phyloP scores from a whole-genome alignment of 2,329 filamentous ascomycete genomes.

The Ascochyta rabiei region DNA sequence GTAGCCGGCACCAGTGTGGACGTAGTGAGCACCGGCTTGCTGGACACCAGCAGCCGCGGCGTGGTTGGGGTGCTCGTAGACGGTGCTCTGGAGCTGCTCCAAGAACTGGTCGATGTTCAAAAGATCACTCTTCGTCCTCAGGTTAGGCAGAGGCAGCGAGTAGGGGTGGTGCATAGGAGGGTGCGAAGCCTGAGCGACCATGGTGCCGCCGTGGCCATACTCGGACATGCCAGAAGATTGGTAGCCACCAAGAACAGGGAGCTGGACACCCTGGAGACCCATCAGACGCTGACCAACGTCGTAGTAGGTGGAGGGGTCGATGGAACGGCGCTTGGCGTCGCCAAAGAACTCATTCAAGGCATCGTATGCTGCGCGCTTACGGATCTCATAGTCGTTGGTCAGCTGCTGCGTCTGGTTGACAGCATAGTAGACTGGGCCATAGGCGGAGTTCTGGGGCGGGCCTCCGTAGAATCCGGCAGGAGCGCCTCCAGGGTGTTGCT shows the following conservation, averaged over 20 bases:
- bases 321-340: slow-evolving; percentile 86
- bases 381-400: slow-evolving; percentile 71
- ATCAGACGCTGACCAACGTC: slow-evolving; percentile 89
- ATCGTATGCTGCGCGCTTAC: slow-evolving; percentile 81
- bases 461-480: slow-evolving; percentile 60
- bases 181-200: slow-evolving; percentile 60
- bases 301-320: slow-evolving; percentile 87
- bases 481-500: slow-evolving; percentile 60
- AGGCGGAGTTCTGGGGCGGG: slow-evolving; percentile 61
- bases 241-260: slow-evolving; percentile 50
- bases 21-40: slow-evolving; percentile 72
- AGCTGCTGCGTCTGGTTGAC: slow-evolving; percentile 70
- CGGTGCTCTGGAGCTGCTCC: slow-evolving; percentile 93
- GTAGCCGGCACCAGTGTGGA: slow-evolving; percentile 58
- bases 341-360: slow-evolving; percentile 93
- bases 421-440: slow-evolving; percentile 79
- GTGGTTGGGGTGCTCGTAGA: slow-evolving; percentile 89
- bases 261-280: slow-evolving; percentile 73
- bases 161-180: slow-evolving; percentile 80
- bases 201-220: slow-evolving; percentile 60
- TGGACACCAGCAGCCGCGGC: slow-evolving; percentile 79
- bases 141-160: slow-evolving; percentile 84
- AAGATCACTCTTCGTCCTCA: slow-evolving; percentile 91
- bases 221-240: slow-evolving; percentile 53
- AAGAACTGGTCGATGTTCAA: slow-evolving; percentile 93